A percentile compares a stretch with the other conserved stretches of the same genome.
Evolutionary conservation across 345 rosid species (phyloP).

Genomic region (Populus pruinosa): DNA sequence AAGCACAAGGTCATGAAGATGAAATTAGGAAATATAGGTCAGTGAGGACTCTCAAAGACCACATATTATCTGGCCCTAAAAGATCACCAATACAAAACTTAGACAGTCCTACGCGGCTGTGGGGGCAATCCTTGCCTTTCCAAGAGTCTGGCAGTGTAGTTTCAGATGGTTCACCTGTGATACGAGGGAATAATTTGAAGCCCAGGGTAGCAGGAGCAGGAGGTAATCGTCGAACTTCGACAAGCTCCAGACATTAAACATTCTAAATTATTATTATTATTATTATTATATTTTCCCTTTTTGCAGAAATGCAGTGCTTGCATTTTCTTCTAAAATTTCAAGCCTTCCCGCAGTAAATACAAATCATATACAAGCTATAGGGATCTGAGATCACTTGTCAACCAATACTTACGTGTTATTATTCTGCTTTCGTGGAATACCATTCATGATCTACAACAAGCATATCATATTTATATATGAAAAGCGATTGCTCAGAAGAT

Average conservation of each 20-base stretch:
- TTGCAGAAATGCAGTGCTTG: background rate
- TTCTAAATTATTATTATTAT: background rate
- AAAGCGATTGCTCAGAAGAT: background rate
- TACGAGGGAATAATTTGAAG: slow-evolving; percentile 16
- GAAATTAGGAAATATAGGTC: slow-evolving; percentile 46
- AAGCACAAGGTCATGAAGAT: slow-evolving; percentile 33
- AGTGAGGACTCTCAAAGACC: slow-evolving; percentile 54
- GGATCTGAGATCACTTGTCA: slow-evolving; percentile 14
- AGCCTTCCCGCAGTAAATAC: slow-evolving; percentile 29
- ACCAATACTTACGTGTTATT: slow-evolving; percentile 1
- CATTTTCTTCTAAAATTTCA: slow-evolving; percentile 2
- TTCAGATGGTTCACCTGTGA: slow-evolving; percentile 15
- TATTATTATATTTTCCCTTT: background rate
- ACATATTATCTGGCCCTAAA: slow-evolving; percentile 38
- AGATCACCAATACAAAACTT: slow-evolving; percentile 20
- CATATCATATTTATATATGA: background rate
- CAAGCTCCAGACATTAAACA: slow-evolving; percentile 24
- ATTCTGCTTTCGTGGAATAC: slow-evolving; percentile 1
- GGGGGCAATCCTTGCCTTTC: slow-evolving; percentile 29
- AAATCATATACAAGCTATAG: slow-evolving; percentile 18
- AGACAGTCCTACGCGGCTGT: slow-evolving; percentile 34
- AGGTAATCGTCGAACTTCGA: slow-evolving; percentile 20
- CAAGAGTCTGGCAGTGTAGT: slow-evolving; percentile 20
- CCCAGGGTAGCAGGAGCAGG: slow-evolving; percentile 4
- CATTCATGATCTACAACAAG: background rate